These are phyloP conservation scores for Saxispiralis lemnorum DNA, from an alignment of 495 filamentous ascomycete species.

Conservation along the genomic window DNA sequence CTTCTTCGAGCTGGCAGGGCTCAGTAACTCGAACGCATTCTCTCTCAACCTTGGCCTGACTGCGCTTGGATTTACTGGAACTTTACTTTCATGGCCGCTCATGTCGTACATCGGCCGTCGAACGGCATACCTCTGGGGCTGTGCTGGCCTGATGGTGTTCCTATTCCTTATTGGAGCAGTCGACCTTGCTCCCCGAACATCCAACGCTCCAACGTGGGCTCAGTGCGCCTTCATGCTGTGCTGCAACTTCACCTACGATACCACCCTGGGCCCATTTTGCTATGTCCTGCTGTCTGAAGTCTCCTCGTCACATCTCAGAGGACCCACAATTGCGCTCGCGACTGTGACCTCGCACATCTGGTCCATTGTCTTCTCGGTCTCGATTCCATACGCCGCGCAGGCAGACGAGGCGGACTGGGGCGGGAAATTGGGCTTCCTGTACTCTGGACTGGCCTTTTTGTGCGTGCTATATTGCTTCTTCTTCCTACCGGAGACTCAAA, in stretches of 20 bases:
- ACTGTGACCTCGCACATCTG: neutral
- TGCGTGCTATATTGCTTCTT: neutral
- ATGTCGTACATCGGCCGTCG: constrained; percentile 32
- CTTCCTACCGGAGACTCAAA: neutral
- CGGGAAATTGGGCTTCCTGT: neutral
- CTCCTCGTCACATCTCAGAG: neutral
- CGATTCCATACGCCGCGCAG: neutral
- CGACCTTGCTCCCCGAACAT: constrained; percentile 17
- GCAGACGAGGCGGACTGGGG: neutral
- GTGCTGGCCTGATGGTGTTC: constrained; percentile 2
- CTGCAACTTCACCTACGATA: constrained; percentile 18
- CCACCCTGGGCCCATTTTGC: neutral
- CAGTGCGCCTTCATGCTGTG: constrained; percentile 25
- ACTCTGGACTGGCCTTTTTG: neutral
- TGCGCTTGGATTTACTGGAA: constrained; percentile 33
- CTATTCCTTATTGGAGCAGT: constrained; percentile 28
- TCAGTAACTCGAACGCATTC: constrained; percentile 19
- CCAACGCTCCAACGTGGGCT: constrained; percentile 12
- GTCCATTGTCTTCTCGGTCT: neutral
- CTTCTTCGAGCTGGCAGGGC: constrained; percentile 28
- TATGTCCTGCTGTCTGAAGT: neutral
- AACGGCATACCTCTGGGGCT: constrained; percentile 32
- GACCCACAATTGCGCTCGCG: neutral
- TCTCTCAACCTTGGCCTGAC: constrained; percentile 23
- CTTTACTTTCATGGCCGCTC: constrained; percentile 33